Conservation (phyloP, 345 rosid species). For the Eucalyptus cloeziana region DNA sequence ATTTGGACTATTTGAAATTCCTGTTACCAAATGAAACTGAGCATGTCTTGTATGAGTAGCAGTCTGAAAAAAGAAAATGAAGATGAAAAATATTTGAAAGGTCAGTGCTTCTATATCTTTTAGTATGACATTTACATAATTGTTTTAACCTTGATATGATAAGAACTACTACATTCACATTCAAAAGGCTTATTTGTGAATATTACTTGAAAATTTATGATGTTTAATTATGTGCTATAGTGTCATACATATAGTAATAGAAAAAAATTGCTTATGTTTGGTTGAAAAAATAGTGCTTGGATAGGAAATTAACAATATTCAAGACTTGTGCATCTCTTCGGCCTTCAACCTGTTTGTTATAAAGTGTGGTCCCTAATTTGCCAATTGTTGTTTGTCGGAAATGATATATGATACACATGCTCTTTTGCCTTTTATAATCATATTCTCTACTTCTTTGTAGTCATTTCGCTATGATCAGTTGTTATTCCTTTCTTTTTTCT, state of each 20-base stretch:
- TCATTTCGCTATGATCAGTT: background rate
- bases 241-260: background rate
- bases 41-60: background rate
- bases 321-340: background rate
- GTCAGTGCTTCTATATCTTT: background rate
- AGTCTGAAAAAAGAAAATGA: background rate
- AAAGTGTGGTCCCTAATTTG: background rate
- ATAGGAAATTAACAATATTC: background rate
- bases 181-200: background rate
- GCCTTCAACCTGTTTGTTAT: background rate
- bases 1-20: background rate
- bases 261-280: background rate
- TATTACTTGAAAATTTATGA: background rate
- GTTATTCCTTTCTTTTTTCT: background rate
- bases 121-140: background rate
- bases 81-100: background rate
- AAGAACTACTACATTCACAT: background rate
- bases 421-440: background rate
- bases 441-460: background rate
- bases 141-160: background rate
- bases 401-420: background rate
- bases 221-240: background rate
- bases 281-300: background rate
- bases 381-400: background rate
- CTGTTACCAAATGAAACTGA: background rate